A percentile compares a stretch with the other conserved stretches of the same genome.
Conservation (phyloP, 306 rosid species). For the Cucumis hystrix region DNA sequence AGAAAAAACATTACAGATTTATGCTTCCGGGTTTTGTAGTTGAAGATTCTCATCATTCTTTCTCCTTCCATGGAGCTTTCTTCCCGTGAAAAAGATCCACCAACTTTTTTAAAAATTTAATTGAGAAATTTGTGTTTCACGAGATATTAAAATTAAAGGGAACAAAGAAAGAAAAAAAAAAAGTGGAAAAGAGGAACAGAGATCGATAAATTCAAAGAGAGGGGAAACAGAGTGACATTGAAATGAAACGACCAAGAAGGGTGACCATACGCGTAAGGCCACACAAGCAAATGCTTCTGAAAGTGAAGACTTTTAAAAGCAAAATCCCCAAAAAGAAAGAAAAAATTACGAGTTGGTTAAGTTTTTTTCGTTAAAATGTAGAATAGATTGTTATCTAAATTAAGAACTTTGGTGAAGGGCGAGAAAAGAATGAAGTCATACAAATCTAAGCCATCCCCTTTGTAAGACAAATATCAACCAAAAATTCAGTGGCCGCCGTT, state of each 20-base stretch:
- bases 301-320: neutral
- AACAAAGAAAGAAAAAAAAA: neutral
- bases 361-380: neutral
- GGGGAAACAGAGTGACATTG: neutral
- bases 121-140: neutral
- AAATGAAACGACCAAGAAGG: neutral
- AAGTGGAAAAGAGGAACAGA: neutral
- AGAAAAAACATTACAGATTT: conserved; percentile 3
- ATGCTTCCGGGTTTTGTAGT: conserved; percentile 2
- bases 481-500: neutral
- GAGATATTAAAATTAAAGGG: neutral
- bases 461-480: neutral
- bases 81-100: neutral
- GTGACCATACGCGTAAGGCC: neutral
- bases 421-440: neutral
- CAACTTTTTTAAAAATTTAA: neutral
- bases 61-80: neutral
- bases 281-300: neutral
- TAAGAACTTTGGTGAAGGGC: neutral
- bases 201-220: neutral
- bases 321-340: neutral
- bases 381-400: neutral
- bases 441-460: neutral
- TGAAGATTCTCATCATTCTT: conserved; percentile 1
- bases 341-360: neutral